Base-by-base conservation (phyloP, 2,329 filamentous ascomycete genomes). In the Exophiala sp. region DNA sequence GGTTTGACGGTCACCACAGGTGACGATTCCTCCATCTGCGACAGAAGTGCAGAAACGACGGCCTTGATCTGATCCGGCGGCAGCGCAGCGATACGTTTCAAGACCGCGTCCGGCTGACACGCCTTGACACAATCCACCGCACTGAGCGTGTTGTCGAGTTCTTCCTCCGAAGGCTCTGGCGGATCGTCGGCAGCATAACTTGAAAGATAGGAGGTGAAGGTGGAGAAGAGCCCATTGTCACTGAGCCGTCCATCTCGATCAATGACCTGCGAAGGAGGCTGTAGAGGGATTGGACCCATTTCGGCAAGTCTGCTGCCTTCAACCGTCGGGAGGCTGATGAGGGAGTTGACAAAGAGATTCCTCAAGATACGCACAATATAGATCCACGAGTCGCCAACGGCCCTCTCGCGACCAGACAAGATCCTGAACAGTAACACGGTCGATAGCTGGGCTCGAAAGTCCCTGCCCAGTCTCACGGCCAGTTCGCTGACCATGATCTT, bases 401-500 rank as follows among this genome's bases (percentile, higher is more conserved):
- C 76, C 42, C 77, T 72, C 68, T 97, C 93, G 61, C 88, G 94
- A 34, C 87, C 87, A 48, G 84, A 85, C 46, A 97, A 81, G 18
- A 98, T 86, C 32, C 89, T 82, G 76, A 98, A 98, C 22, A 98
- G 74, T n/a, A 98, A 88, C 45, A 97, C 81, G 6, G 88, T 95
- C 5, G 93, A 91, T 47, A 98, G 75, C 66, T 98, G 91, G 30
- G 91, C 91, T 64, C 90, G 85, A 69, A 94, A 91, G 66, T 98
- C 88, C 58, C 91, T 79, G 34, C 93, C 93, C 63, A 98, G 88
- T 64, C 94, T 90, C 53, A 98, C 93, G 39, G 94, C 91, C 56
- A 96, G 82, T 72, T 97, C 91, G 66, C 91, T 97, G 59, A 98
- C 94, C 93, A 98, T 98, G 49, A 98, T 88, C 63, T 85, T 93